A percentile compares a stretch with the other conserved stretches of the same genome.
phyloP scores from a whole-genome alignment of 495 filamentous ascomycete species.

The Aspergillus sparsus region DNA sequence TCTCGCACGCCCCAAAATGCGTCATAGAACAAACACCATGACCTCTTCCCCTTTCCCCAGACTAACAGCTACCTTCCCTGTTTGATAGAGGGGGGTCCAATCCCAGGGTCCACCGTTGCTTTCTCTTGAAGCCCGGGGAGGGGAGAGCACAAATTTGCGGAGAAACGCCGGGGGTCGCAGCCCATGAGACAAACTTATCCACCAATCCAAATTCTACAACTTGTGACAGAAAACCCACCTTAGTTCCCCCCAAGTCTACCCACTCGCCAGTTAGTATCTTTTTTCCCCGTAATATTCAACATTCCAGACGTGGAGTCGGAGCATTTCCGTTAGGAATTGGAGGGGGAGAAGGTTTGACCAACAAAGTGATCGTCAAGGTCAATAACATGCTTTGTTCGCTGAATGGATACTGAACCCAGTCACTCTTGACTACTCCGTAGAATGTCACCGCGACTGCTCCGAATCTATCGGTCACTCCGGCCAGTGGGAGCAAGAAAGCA shows the following conservation, averaged over 20 bases:
- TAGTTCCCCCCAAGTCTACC: neutral
- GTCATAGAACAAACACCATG: neutral
- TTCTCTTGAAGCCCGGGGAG: neutral
- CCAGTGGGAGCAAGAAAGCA: neutral
- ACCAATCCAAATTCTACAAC: constrained; percentile 2
- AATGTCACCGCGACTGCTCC: constrained; percentile 10
- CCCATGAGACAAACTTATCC: neutral
- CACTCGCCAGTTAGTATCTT: neutral
- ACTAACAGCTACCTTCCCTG: constrained; percentile 1
- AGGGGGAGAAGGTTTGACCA: constrained; percentile 8
- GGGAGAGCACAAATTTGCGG: constrained; percentile 10
- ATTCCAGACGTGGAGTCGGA: constrained; percentile 16
- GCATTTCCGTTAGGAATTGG: constrained; percentile 13
- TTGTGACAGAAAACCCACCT: neutral
- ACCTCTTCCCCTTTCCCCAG: neutral
- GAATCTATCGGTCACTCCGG: neutral
- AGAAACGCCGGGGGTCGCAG: constrained; percentile 17
- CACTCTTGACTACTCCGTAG: no score
- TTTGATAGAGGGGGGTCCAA: neutral
- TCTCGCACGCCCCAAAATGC: neutral
- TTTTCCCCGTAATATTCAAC: constrained; percentile 10
- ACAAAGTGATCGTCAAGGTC: constrained; percentile 3
- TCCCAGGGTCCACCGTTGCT: neutral
- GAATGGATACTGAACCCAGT: neutral
- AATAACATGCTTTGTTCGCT: neutral